Evolutionary conservation across 2,329 filamentous ascomycete species (phyloP).

Genomic region (Lasiodiplodia hormozganensis): DNA sequence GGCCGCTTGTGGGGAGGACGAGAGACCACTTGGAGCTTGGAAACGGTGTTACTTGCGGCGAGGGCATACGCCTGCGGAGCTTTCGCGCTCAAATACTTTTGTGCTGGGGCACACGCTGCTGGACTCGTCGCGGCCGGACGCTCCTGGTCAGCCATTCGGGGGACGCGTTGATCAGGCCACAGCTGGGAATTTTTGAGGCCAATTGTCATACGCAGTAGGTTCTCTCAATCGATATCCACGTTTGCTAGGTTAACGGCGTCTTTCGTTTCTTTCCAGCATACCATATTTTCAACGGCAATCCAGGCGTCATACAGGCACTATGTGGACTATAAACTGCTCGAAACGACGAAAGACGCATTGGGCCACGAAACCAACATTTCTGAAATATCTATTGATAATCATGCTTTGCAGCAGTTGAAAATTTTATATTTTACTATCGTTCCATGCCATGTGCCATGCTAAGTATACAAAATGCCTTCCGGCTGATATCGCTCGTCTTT

Average conservation of each 20-base stretch:
- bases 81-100: background rate
- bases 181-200: background rate
- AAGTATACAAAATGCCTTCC: conserved; percentile 2
- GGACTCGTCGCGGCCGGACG: background rate
- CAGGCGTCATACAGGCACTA: background rate
- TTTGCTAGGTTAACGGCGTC: conserved; percentile 12
- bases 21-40: background rate
- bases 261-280: background rate
- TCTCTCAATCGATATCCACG: conserved; percentile 14
- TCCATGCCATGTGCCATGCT: background rate
- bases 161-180: conserved; percentile 2
- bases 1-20: conserved; percentile 14
- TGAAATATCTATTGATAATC: background rate
- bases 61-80: background rate
- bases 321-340: background rate
- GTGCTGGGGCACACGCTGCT: background rate
- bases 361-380: background rate
- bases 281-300: background rate
- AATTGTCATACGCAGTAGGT: conserved; percentile 19
- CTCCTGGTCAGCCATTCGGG: background rate
- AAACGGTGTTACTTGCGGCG: background rate
- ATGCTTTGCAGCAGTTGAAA: background rate
- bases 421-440: background rate
- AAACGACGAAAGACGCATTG: background rate
- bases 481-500: conserved; percentile 10